Evolutionary conservation across 495 filamentous ascomycete species (phyloP).

Genomic region (Penicillium arizonense): DNA sequence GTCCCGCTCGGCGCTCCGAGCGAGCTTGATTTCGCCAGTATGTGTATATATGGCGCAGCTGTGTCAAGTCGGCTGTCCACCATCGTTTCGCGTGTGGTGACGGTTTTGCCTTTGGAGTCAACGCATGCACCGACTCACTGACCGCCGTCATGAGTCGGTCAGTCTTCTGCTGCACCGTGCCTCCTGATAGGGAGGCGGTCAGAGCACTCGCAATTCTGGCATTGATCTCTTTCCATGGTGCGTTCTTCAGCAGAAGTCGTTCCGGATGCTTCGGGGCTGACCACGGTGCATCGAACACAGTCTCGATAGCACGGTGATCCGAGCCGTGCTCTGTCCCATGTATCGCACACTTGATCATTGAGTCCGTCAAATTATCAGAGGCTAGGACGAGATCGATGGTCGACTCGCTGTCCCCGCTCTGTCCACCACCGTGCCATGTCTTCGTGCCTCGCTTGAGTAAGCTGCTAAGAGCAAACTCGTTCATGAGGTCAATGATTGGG

Average conservation of each 20-base stretch:
- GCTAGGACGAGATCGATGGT: slow-evolving; percentile 30
- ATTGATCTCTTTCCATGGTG: slow-evolving; percentile 28
- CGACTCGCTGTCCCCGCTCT: slow-evolving; percentile 18
- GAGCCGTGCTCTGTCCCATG: slow-evolving; percentile 31
- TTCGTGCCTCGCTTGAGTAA: slow-evolving; percentile 32
- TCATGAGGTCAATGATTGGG: slow-evolving; percentile 35
- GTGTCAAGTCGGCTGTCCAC: slow-evolving; percentile 15
- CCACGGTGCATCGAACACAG: slow-evolving; percentile 21
- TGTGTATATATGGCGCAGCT: neutral
- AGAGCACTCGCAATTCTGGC: slow-evolving; percentile 17
- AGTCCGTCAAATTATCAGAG: slow-evolving; percentile 17
- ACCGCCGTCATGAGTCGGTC: slow-evolving; percentile 16
- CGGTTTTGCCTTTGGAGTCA: slow-evolving; percentile 15
- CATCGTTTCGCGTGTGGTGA: slow-evolving; percentile 15
- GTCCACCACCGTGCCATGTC: slow-evolving; percentile 23
- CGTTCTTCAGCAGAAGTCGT: slow-evolving; percentile 29
- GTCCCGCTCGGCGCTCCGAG: no score
- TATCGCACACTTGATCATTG: slow-evolving; percentile 25
- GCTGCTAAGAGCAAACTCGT: slow-evolving; percentile 23
- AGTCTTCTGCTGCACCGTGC: slow-evolving; percentile 21
- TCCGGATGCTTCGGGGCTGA: slow-evolving; percentile 11
- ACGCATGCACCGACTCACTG: slow-evolving; percentile 3
- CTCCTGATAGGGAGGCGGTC: slow-evolving; percentile 12
- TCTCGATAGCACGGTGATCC: slow-evolving; percentile 31
- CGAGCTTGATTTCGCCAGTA: slow-evolving; percentile 13